Evolutionary conservation across 192 early-diverging fungal species (phyloP).

Genomic region (Coemansia sp.): DNA sequence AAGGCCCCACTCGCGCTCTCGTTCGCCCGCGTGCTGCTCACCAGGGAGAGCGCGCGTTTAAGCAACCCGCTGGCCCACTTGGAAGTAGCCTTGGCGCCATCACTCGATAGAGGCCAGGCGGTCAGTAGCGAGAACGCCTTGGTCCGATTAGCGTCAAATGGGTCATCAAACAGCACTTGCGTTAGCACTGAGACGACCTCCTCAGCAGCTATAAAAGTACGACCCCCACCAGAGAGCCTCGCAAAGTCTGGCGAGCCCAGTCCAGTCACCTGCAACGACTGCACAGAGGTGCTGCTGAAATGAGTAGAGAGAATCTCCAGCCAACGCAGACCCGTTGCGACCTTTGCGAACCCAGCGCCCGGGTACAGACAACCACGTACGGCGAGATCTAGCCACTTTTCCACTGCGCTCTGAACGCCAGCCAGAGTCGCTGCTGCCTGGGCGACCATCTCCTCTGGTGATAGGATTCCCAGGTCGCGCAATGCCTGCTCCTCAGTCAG

Average conservation of each 20-base stretch:
- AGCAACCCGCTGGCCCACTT: slow-evolving; percentile 55
- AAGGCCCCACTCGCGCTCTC: slow-evolving; percentile 85
- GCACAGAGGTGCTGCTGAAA: slow-evolving; percentile 22
- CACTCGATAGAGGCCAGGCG: slow-evolving; percentile 57
- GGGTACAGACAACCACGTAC: slow-evolving; percentile 51
- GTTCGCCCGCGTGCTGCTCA: slow-evolving; percentile 67
- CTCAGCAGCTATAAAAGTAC: slow-evolving; percentile 16
- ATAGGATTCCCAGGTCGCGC: slow-evolving; percentile 34
- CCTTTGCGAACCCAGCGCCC: slow-evolving; percentile 50
- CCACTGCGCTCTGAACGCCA: slow-evolving; percentile 17
- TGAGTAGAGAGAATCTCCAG: slow-evolving; percentile 32
- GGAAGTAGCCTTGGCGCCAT: slow-evolving; percentile 53
- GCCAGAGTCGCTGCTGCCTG: slow-evolving; percentile 15
- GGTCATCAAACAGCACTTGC: slow-evolving; percentile 59
- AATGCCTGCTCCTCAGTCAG: slow-evolving; percentile 34
- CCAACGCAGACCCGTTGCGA: slow-evolving; percentile 49
- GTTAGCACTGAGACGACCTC: slow-evolving; percentile 56
- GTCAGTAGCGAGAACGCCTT: slow-evolving; percentile 71
- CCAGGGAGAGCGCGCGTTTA: slow-evolving; percentile 59
- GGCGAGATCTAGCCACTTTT: slow-evolving; percentile 42
- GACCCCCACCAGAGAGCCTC: not conserved
- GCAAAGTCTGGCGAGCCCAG: slow-evolving; percentile 35
- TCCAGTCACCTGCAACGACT: slow-evolving; percentile 19
- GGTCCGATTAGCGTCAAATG: slow-evolving; percentile 74
- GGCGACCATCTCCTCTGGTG: slow-evolving; percentile 36